Evolutionary conservation across 169 alveolate species (phyloP), one percentile per base, ranked within the genome.

Genomic region (Cryptosporidium sp.): DNA sequence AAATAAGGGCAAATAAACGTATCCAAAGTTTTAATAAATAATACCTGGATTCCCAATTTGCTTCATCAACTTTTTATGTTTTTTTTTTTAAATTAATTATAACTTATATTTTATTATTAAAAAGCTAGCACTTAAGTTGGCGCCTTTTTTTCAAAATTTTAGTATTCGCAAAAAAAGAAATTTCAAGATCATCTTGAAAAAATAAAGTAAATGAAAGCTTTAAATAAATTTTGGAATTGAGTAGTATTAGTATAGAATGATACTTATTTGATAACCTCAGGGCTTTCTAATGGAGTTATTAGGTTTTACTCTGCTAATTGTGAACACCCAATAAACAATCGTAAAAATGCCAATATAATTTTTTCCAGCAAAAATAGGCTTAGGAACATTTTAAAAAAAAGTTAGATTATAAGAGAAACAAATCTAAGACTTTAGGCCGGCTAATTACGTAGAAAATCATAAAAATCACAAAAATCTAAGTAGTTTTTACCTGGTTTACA

Each of bases 401-500:
- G 1, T 67, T 67, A 67, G 45, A 0, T 31, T 37, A 35, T 33
- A 37, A 21, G 7, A 29, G 23, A 37, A 67, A 39, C 23, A 33
- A 33, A 26, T 67, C 3, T 14, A 37, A 33, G 33, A 21, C 33
- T 9, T 14, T 67, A 31, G 5, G 10, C 52, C 33, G 45, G 10
- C 37, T 70, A 70, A 35, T 59, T 74, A 21, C 62, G n/a, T n/a
- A 80, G 41, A 65, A 80, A 80, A 1, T 80, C 89, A 43, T 62
- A 80, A 39, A 80, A 80, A 59, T 80, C 89, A 16, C 59, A 35
- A 80, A 80, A 80, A 33, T 80, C 89, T 16, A 80, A 67, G 16
- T 80, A 80, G 62, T 80, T 41, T 80, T 80, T 80, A 39, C 89
- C 89, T 26, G 73, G 73, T 62, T 43, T 80, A 35, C 89, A 80